Conservation (phyloP, 371 early-diverging fungal genomes). For the Mortierella sp. region DNA sequence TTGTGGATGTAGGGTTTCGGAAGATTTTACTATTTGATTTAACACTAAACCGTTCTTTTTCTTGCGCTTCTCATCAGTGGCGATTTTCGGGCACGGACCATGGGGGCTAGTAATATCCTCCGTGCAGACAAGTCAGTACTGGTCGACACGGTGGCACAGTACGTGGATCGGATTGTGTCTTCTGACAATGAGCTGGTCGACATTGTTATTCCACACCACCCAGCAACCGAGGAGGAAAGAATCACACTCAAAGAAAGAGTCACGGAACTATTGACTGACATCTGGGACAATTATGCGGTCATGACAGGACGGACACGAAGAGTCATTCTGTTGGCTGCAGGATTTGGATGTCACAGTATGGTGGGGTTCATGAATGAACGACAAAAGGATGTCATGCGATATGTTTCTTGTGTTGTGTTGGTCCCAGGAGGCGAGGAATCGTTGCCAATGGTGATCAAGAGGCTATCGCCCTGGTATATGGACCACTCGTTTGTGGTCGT, state of each 20-base stretch:
- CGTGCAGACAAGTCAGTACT: conserved; percentile 43
- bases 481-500: conserved; percentile 44
- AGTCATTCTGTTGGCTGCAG: conserved; percentile 34
- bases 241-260: conserved; percentile 34
- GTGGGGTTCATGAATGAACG: conserved; percentile 49
- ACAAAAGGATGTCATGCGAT: conserved; percentile 34
- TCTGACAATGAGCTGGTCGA: conserved; percentile 41
- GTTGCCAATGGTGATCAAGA: conserved; percentile 39
- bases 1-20: too few relatives aligned
- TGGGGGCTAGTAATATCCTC: conserved; percentile 39
- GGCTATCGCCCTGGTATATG: conserved; percentile 41
- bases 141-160: conserved; percentile 40
- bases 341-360: conserved; percentile 47
- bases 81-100: conserved; percentile 41
- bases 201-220: conserved; percentile 37
- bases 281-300: conserved; percentile 48
- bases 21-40: too few relatives aligned
- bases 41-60: too few relatives aligned
- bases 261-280: conserved; percentile 34
- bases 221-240: conserved; percentile 47
- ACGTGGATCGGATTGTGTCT: conserved; percentile 41
- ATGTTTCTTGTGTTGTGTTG: conserved; percentile 43
- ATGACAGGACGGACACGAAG: conserved; percentile 28
- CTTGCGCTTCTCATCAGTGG: conserved; percentile 19
- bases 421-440: conserved; percentile 41